phyloP scores from a whole-genome alignment of 495 filamentous ascomycete genomes.

The Sabuloglossum arenarium region DNA sequence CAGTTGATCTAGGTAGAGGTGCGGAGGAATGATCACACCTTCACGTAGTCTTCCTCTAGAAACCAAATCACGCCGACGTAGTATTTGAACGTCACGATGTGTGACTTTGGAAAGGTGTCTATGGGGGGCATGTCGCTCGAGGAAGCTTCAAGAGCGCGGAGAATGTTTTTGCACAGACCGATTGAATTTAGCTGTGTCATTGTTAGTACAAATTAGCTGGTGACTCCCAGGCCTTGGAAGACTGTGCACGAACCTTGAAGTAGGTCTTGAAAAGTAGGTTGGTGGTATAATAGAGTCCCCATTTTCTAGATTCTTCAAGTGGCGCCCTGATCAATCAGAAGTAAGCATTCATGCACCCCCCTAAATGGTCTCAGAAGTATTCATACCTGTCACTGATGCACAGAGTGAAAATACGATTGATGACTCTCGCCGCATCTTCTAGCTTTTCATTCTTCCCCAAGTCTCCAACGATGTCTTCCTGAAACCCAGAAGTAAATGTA shows the following conservation, averaged over 20 bases:
- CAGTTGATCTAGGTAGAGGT: neutral
- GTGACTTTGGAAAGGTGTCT: conserved; percentile 57
- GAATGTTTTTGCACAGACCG: conserved; percentile 71
- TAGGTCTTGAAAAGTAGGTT: conserved; percentile 96
- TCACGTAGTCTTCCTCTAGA: conserved; percentile 73
- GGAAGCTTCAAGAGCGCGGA: conserved; percentile 57
- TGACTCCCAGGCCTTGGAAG: neutral
- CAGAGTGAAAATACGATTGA: conserved; percentile 73
- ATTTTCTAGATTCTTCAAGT: conserved; percentile 81
- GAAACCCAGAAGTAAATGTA: conserved; percentile 28
- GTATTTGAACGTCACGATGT: conserved; percentile 92
- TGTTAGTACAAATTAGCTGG: no score
- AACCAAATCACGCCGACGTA: conserved; percentile 80
- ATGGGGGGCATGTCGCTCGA: conserved; percentile 57
- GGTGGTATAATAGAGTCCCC: conserved; percentile 83
- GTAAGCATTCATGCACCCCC: no score
- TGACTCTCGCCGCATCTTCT: conserved; percentile 69
- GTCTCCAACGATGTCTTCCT: conserved; percentile 58
- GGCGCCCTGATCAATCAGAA: conserved; percentile 38
- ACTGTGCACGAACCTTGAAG: conserved; percentile 41
- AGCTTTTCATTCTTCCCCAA: conserved; percentile 55
- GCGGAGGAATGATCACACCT: conserved; percentile 24
- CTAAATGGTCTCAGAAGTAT: no score
- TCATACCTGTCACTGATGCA: conserved; percentile 85
- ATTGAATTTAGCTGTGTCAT: conserved; percentile 58